These are phyloP conservation scores for Calonectria pseudoreteaudii DNA, from an alignment of 2,329 filamentous ascomycete species.

Conservation along the genomic window DNA sequence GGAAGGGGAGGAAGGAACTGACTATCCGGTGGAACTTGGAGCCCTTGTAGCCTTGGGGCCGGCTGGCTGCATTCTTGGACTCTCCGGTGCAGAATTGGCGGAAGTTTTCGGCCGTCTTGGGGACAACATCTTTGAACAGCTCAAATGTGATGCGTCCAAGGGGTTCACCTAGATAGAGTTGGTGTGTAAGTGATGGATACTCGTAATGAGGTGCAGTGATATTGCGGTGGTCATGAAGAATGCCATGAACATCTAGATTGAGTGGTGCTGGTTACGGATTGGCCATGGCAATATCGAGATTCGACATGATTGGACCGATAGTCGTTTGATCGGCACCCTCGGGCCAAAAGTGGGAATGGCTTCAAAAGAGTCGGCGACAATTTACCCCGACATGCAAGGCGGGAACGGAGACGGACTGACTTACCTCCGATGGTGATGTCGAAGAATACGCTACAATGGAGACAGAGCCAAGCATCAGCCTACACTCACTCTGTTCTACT, in stretches of 20 bases:
- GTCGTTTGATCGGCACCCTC: background rate
- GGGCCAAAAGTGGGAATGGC: constrained; percentile 10
- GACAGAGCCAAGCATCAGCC: constrained; percentile 34
- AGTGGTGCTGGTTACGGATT: background rate
- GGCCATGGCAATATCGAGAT: background rate
- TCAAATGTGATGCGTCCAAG: constrained; percentile 91
- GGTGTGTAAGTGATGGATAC: background rate
- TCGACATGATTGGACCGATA: background rate
- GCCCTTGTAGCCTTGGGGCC: constrained; percentile 93
- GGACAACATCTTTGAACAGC: constrained; percentile 86
- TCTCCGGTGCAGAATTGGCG: constrained; percentile 97
- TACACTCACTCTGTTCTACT: constrained; percentile 25
- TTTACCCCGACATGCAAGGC: background rate
- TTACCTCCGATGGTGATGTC: constrained; percentile 82
- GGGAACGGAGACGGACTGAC: constrained; percentile 26
- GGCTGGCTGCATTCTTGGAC: constrained; percentile 79
- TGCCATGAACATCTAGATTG: background rate
- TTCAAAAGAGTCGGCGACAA: constrained; percentile 2
- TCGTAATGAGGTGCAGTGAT: background rate
- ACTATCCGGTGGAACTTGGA: constrained; percentile 95
- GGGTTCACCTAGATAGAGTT: constrained; percentile 73
- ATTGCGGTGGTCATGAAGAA: background rate
- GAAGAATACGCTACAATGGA: constrained; percentile 71
- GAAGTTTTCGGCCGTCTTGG: constrained; percentile 95
- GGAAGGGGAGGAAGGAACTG: constrained; percentile 50